Evolutionary conservation across 257 asterid species (phyloP).

Genomic region (Verbena officinalis): DNA sequence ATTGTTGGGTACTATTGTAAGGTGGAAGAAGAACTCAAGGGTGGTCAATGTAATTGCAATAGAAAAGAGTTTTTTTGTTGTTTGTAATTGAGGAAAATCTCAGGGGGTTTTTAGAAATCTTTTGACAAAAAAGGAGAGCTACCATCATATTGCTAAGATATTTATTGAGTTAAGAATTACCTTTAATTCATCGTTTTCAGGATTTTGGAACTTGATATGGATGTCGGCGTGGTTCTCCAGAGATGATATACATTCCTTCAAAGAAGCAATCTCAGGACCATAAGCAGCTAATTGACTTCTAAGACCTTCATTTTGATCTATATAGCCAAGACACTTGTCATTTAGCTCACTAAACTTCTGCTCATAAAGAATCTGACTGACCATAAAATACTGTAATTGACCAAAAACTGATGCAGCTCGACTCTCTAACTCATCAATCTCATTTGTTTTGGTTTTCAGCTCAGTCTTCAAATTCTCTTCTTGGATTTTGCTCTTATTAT

Average conservation of each 20-base stretch:
- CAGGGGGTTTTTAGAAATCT: too few relatives aligned
- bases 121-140: too few relatives aligned
- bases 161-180: constrained; percentile 37
- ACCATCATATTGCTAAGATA: constrained; percentile 7
- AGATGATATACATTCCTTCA: constrained; percentile 69
- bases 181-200: constrained; percentile 50
- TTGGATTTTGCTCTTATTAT: constrained; percentile 41
- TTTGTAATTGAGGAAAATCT: too few relatives aligned
- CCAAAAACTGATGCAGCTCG: constrained; percentile 52
- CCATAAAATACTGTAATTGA: constrained; percentile 59
- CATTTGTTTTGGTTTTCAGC: constrained; percentile 50
- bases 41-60: too few relatives aligned
- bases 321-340: constrained; percentile 46
- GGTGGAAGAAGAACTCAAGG: too few relatives aligned
- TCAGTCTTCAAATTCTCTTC: constrained; percentile 51
- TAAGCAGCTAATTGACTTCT: constrained; percentile 57
- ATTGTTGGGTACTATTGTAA: too few relatives aligned
- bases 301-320: constrained; percentile 57
- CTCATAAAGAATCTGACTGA: constrained; percentile 64
- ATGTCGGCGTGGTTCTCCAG: constrained; percentile 60
- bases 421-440: constrained; percentile 58
- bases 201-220: constrained; percentile 52
- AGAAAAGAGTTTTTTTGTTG: too few relatives aligned
- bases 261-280: constrained; percentile 62
- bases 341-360: constrained; percentile 72